Conservation (phyloP, 352 stramenopile species). For the Blastocystis sp. region DNA sequence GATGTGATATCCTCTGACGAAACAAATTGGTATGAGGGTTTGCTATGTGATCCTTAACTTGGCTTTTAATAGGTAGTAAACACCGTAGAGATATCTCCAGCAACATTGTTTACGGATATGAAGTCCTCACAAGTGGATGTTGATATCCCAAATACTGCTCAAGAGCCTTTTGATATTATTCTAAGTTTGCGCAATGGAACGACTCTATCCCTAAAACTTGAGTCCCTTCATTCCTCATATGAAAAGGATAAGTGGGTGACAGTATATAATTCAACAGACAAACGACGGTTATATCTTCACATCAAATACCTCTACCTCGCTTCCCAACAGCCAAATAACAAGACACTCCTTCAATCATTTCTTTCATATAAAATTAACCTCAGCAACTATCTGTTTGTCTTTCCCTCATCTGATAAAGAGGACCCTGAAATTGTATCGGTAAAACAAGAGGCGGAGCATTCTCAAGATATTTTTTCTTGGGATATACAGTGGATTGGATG, state of each 20-base stretch:
- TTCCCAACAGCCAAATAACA: background rate
- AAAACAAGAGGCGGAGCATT: background rate
- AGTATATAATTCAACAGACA: background rate
- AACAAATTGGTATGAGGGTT: background rate
- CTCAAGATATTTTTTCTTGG: background rate
- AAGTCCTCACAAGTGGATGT: constrained; percentile 3
- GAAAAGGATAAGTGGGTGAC: constrained; percentile 18
- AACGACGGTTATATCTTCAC: constrained; percentile 11
- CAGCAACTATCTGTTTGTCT: background rate
- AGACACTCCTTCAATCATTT: background rate
- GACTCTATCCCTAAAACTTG: background rate
- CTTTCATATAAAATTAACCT: background rate
- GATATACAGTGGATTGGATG: background rate
- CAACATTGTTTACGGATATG: background rate
- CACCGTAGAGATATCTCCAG: background rate
- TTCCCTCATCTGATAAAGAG: background rate
- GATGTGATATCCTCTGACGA: background rate
- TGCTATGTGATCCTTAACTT: background rate
- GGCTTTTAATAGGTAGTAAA: constrained; percentile 1
- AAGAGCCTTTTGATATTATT: background rate
- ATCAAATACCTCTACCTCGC: constrained; percentile 27
- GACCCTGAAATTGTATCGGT: background rate
- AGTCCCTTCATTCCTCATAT: background rate
- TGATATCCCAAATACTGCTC: too few species aligned
- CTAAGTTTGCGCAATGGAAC: background rate